Percentiles rank a stretch among this genome's conserved stretches.
These are phyloP conservation scores for Crassisporium funariophilum DNA, from an alignment of 768 basidiomycete genomes.

Conservation along the genomic window DNA sequence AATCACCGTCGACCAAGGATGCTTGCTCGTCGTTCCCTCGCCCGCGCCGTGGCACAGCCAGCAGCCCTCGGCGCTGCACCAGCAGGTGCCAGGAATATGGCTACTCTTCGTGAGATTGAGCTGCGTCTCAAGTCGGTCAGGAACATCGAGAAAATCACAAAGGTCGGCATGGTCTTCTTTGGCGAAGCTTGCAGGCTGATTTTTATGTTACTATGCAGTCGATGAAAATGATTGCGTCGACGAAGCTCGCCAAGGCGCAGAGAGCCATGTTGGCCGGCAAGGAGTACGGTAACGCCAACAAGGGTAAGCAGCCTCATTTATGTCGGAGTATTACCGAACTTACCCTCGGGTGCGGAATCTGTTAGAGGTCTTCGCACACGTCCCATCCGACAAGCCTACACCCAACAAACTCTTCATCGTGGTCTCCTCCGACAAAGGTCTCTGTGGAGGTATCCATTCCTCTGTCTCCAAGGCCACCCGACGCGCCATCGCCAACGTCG, in stretches of 20 bases:
- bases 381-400: constrained; percentile 64
- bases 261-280: constrained; percentile 91
- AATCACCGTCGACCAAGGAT: constrained; percentile 31
- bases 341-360: background rate
- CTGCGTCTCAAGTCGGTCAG: constrained; percentile 92
- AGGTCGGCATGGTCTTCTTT: constrained; percentile 55
- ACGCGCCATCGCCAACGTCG: constrained; percentile 58
- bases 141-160: constrained; percentile 99
- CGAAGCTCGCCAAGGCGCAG: constrained; percentile 94
- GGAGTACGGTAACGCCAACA: constrained; percentile 89
- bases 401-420: constrained; percentile 90
- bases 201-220: constrained; percentile 51
- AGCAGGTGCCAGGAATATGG: constrained; percentile 80
- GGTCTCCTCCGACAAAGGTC: constrained; percentile 97
- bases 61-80: constrained; percentile 44
- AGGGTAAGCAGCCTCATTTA: constrained; percentile 54
- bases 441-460: constrained; percentile 99
- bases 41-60: constrained; percentile 40
- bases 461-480: constrained; percentile 91
- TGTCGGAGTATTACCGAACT: constrained; percentile 4
- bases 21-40: constrained; percentile 50
- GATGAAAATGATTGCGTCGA: constrained; percentile 99
- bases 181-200: constrained; percentile 1
- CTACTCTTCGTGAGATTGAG: constrained; percentile 97
- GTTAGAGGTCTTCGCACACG: constrained; percentile 87